Evolutionary conservation across 2,329 filamentous ascomycete species (phyloP), one percentile per base, ranked within the genome.

Genomic region (Trichoderma sp.): DNA sequence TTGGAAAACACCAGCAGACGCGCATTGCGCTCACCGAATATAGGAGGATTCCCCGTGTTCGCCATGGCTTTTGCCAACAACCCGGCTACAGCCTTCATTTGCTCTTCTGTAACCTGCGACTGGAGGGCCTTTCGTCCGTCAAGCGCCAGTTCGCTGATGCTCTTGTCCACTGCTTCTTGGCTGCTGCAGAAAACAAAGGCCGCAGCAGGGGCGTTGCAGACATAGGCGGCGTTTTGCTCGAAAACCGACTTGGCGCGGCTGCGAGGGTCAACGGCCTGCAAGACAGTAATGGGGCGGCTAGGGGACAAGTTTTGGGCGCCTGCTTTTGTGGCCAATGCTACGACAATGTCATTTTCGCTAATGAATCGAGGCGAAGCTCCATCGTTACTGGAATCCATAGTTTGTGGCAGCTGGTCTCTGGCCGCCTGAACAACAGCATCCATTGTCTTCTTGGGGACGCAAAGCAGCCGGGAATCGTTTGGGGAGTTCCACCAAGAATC

Each of bases 331-430:
- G 21, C 24, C 33, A 52, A 59, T 21, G 56, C 65, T 7, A 60
- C 43, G 5, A 61, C n/a, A 13, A 68, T 49, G 27, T 68, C 65
- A 10, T 58, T 58, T n/a, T 68, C 65, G 14, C 65, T 68, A 24
- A 68, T 61, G 27, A 61, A 68, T 13, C 10, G 1, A 13, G 53
- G 6, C 6, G 24, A 43, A 21, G 13, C 5, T n/a, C 19, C 14
- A n/a, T 14, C 6, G 3, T 2, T 10, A 24, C n/a, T 33, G 21
- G 10, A 14, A 1, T 55, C 65, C 24, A 11, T 13, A 1, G 31
- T 14, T 14, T 55, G 35, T 14, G 56, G 27, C 5, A 61, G 1
- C 57, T 68, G 52, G 4, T 55, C 29, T 21, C 33, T 61, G 21
- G 49, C 31, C 13, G n/a, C 29, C 47, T 47, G 65, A 2, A 61